Percentiles rank a stretch among this genome's conserved stretches.
These are phyloP conservation scores for Mortierella sp. DNA, from an alignment of 371 early-diverging fungal genomes.

Conservation along the genomic window DNA sequence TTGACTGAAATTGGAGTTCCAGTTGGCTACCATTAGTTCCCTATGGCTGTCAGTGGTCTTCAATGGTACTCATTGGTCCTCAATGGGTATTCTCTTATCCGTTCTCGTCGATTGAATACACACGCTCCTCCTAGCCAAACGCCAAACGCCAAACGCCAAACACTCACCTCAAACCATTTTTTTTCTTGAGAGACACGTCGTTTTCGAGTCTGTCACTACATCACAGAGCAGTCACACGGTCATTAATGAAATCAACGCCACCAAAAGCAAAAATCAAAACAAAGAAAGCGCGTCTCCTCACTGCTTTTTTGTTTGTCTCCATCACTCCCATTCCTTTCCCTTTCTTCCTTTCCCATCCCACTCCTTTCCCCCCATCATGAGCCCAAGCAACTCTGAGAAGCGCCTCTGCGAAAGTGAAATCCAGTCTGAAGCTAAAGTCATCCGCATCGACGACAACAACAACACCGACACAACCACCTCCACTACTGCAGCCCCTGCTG, in stretches of 20 bases:
- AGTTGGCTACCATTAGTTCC: no score
- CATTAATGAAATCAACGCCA: no score
- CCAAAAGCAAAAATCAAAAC: neutral
- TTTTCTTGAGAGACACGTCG: no score
- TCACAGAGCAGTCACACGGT: neutral
- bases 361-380: constrained; percentile 21
- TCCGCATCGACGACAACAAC: constrained; percentile 11
- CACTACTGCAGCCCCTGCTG: neutral
- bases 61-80: no score
- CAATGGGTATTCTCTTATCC: no score
- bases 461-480: neutral
- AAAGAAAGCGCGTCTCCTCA: neutral
- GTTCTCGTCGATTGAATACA: no score
- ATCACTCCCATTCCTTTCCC: neutral
- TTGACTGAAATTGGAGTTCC: no score
- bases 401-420: constrained; percentile 28
- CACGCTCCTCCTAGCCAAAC: no score
- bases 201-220: no score
- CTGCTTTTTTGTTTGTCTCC: neutral
- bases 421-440: constrained; percentile 19
- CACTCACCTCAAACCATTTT: no score
- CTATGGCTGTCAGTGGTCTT: no score
- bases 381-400: constrained; percentile 28
- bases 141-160: no score
- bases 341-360: neutral